These are phyloP conservation scores for Cicer arietinum DNA, from an alignment of 306 rosid genomes.

Conservation along the genomic window DNA sequence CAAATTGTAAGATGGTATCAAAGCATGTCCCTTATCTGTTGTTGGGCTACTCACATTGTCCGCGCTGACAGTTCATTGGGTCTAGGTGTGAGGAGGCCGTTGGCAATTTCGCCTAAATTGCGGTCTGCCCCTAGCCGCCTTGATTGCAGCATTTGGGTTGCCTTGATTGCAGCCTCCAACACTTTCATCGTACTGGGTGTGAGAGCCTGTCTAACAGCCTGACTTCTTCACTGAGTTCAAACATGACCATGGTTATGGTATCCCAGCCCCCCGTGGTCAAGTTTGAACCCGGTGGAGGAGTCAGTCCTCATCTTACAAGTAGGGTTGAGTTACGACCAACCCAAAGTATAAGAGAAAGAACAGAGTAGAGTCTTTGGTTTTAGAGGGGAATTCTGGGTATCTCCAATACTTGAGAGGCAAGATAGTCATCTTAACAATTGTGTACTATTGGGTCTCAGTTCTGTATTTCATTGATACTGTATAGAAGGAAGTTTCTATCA, in stretches of 20 bases:
- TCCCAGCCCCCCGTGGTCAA: too few species aligned
- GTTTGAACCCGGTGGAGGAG: too few species aligned
- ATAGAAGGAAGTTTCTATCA: neutral
- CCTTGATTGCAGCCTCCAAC: neutral
- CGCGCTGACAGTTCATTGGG: too few species aligned
- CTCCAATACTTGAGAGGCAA: neutral
- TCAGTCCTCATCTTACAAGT: neutral
- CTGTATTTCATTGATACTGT: constrained; percentile 13
- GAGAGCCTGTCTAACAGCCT: neutral
- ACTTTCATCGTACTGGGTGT: neutral
- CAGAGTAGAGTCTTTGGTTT: neutral
- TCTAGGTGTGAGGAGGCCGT: too few species aligned
- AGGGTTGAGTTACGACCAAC: neutral
- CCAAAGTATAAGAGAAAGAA: neutral
- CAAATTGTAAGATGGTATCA: neutral
- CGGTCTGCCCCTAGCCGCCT: neutral
- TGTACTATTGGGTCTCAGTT: neutral
- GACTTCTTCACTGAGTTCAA: too few species aligned
- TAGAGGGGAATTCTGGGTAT: neutral
- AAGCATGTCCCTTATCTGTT: too few species aligned
- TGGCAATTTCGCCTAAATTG: neutral
- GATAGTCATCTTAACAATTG: neutral
- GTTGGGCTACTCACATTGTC: too few species aligned
- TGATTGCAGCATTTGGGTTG: constrained; percentile 4
- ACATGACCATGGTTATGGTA: too few species aligned